Base-by-base conservation (phyloP, 768 basidiomycete species). In the Boletus rufocinnamomeus region DNA sequence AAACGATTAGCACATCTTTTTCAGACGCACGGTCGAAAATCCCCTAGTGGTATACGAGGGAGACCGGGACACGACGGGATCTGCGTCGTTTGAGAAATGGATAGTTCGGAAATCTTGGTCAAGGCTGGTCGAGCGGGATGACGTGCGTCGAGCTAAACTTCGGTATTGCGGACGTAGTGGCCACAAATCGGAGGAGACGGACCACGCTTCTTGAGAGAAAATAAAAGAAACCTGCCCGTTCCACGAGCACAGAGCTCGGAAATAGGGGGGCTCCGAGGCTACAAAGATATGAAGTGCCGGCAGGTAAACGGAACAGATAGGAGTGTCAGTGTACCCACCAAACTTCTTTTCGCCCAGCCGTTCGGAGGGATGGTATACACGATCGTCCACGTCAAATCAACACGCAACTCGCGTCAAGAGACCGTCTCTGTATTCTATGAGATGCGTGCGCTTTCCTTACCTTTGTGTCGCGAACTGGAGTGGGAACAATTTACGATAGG, bases 181-280 rank as follows among this genome's bases (percentile, higher is more conserved):
- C 56, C 27, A 6, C 34, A 38, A 25, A 52, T 43, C 30, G 50
- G 34, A 35, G 13, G 34, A 13, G 11, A 32, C 32, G 9, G 40
- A 7, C 13, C 52, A 34, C 27, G 61, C 55, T 61, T 57, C 59
- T 46, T 30, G 43, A 51, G 40, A 34, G 27, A 52, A 38, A 57
- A 52, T 27, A 57, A 53, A 60, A 43, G 19, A 25, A 45, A 40
- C 30, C 27, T 43, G 45, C 25, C 25, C 28, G 27, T 43, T 63
- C 32, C 56, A 50, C 58, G 38, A 45, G 44, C 34, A 19, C 43
- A 19, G 46, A 19, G 19, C 8, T 49, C 65, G 65, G 65, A 67
- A 44, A 58, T 66, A 67, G 65, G 11, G 30, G 43, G 64, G 40
- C 64, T 65, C 64, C 64, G 64, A 67, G 65, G 62, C 25, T 46